phyloP scores from a whole-genome alignment of 2,329 filamentous ascomycete species.

The Xylariaceae sp. region DNA sequence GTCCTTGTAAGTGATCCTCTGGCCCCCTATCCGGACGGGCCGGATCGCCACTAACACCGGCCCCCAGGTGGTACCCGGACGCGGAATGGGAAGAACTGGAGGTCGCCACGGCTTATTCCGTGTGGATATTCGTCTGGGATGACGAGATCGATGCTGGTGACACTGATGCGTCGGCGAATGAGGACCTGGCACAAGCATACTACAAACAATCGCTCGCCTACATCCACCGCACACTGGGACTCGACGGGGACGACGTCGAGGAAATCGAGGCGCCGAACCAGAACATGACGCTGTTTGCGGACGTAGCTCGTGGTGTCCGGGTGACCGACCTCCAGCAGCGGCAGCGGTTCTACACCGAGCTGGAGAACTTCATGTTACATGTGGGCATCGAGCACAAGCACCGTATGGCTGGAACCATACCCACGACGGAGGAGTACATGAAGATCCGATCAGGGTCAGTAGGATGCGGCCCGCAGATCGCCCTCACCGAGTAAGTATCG shows the following conservation, averaged over 20 bases:
- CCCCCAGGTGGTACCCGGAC: slow-evolving; percentile 32
- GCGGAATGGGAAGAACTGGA: slow-evolving; percentile 34
- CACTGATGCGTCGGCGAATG: slow-evolving; percentile 30
- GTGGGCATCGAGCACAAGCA: slow-evolving; percentile 30
- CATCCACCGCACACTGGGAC: slow-evolving; percentile 28
- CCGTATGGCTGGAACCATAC: slow-evolving; percentile 28
- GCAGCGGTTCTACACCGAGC: slow-evolving; percentile 28
- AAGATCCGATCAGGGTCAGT: slow-evolving; percentile 29
- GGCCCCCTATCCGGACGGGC: not conserved
- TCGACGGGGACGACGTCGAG: slow-evolving; percentile 15
- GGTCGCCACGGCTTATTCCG: slow-evolving; percentile 32
- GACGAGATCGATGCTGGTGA: slow-evolving; percentile 35
- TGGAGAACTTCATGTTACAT: slow-evolving; percentile 31
- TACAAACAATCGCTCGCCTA: slow-evolving; percentile 31
- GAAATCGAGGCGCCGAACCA: slow-evolving; percentile 20
- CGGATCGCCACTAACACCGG: not conserved
- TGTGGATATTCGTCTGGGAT: slow-evolving; percentile 37
- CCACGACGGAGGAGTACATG: slow-evolving; percentile 28
- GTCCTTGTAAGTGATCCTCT: slow-evolving; percentile 25
- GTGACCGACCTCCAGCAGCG: slow-evolving; percentile 25
- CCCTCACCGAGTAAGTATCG: slow-evolving; percentile 29
- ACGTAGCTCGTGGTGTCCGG: slow-evolving; percentile 25
- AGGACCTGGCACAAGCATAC: slow-evolving; percentile 30
- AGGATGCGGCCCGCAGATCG: slow-evolving; percentile 30
- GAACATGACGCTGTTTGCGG: slow-evolving; percentile 30